Base-by-base conservation (phyloP, 2,329 filamentous ascomycete species). In the Chalaropsis ovoidea region DNA sequence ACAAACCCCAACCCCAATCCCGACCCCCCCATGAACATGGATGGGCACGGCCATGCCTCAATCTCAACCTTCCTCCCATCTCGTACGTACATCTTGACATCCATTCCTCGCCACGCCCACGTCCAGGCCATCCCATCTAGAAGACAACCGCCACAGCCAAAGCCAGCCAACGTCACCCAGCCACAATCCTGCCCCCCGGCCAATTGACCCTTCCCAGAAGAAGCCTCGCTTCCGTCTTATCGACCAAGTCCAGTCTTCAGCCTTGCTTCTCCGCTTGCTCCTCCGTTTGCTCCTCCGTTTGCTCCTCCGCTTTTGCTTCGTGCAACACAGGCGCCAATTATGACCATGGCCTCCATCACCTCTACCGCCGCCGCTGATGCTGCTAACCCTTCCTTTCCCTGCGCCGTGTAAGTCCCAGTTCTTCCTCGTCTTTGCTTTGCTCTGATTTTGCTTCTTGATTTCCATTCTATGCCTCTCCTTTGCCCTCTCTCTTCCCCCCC, bases 331-430 rank as follows among this genome's bases (percentile, higher is more conserved):
- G 43, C 41, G 68, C 70, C 62, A 43, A 63, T 66, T 22, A 42
- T 63, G 69, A 72, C 69, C 72, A 80, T 79, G 76, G 73, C 76
- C 52, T 17, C n/a, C 22, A 31, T 22, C n/a, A 27, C 52, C 27
- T n/a, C 52, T 13, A 56, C 52, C 27, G 1, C 27, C 24, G n/a
- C 19, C 47, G n/a, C 47, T 49, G 47, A 5, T 68, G 72, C 72
- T 70, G 70, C 73, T 67, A 79, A 81, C 69, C 70, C 77, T 61
- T 77, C 79, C 17, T 87, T 86, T 71, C 84, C 85, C 63, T 87
- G 84, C 74, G 80, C 81, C 41, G 73, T 88, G 86, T 86, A 77
- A 72, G 83, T 76, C 19, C 47, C n/a, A 49, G 47, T 22, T 49
- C 47, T 49, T 22, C 47, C 47, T 49, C 47, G 10, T 49, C 5